A percentile compares a stretch with the other conserved stretches of the same genome.
These are phyloP conservation scores for Golubevia pallescens DNA, from an alignment of 1,284 basidiomycete species.

Conservation along the genomic window DNA sequence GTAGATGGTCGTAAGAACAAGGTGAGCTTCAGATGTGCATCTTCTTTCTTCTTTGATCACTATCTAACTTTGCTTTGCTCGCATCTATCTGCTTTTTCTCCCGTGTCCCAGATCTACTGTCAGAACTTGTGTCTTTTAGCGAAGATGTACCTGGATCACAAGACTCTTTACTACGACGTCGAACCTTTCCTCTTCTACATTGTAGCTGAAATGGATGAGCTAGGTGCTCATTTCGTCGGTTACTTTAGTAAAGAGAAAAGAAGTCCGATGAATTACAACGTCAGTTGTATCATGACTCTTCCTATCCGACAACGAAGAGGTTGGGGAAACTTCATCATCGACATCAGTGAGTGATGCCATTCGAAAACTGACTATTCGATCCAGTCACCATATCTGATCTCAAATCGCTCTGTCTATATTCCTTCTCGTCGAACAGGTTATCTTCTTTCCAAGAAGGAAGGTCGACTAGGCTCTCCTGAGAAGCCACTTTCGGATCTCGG, in stretches of 20 bases:
- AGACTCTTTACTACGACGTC: constrained; percentile 99
- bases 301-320: constrained; percentile 92
- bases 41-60: constrained; percentile 1
- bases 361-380: neutral
- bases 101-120: constrained; percentile 76
- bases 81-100: no score
- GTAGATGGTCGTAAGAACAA: constrained; percentile 98
- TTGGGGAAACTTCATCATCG: constrained; percentile 93
- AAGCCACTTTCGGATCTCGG: constrained; percentile 89
- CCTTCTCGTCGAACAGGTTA: constrained; percentile 75
- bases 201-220: constrained; percentile 87
- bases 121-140: constrained; percentile 98
- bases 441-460: constrained; percentile 92
- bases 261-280: constrained; percentile 91
- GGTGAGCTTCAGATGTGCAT: constrained; percentile 24
- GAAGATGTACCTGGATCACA: constrained; percentile 99
- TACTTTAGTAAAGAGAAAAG: constrained; percentile 99
- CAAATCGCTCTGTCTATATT: no score
- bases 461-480: constrained; percentile 84
- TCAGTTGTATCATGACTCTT: constrained; percentile 99
- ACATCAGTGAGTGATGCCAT: constrained; percentile 79
- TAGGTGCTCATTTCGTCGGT: constrained; percentile 91
- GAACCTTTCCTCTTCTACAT: constrained; percentile 99
- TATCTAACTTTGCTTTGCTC: no score
- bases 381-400: neutral